Evolutionary conservation across 179 eudicot species (phyloP).

Genomic region (Corrigiola litoralis): DNA sequence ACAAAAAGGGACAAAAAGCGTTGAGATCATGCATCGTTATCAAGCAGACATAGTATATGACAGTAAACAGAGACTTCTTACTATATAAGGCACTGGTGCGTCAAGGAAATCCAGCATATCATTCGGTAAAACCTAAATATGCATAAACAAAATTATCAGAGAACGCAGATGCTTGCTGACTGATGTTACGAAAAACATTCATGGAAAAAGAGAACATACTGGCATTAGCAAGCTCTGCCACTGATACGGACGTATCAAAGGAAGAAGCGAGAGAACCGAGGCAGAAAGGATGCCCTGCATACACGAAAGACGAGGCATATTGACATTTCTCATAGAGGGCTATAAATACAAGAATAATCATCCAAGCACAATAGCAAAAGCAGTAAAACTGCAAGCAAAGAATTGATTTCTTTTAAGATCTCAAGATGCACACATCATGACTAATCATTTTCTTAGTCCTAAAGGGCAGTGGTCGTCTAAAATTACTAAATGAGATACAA

Average conservation of each 20-base stretch:
- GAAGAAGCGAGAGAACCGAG: constrained; percentile 69
- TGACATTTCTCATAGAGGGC: not conserved
- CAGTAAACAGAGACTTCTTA: constrained; percentile 34
- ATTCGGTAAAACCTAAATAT: constrained; percentile 75
- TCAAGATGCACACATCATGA: not conserved
- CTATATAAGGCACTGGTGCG: constrained; percentile 96
- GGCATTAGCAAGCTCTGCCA: constrained; percentile 99
- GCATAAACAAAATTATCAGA: constrained; percentile 1
- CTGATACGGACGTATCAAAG: constrained; percentile 88
- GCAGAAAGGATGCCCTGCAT: constrained; percentile 85
- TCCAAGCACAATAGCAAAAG: constrained; percentile 8
- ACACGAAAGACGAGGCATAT: constrained; percentile 7
- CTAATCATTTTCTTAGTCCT: not conserved
- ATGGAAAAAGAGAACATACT: constrained; percentile 35
- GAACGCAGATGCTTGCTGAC: not conserved
- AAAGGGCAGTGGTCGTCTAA: not conserved
- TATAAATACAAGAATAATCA: not conserved
- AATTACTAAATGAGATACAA: not conserved
- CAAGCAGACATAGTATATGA: not conserved
- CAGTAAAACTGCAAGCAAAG: not conserved
- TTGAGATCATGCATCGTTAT: not conserved
- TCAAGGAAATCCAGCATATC: constrained; percentile 99
- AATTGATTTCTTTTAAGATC: too few species aligned
- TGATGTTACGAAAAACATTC: not conserved
- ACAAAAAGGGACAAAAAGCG: not conserved